A percentile compares a stretch with the other conserved stretches of the same genome.
Conservation (phyloP, 73 alveolate species). For the Breviolum minutum region DNA sequence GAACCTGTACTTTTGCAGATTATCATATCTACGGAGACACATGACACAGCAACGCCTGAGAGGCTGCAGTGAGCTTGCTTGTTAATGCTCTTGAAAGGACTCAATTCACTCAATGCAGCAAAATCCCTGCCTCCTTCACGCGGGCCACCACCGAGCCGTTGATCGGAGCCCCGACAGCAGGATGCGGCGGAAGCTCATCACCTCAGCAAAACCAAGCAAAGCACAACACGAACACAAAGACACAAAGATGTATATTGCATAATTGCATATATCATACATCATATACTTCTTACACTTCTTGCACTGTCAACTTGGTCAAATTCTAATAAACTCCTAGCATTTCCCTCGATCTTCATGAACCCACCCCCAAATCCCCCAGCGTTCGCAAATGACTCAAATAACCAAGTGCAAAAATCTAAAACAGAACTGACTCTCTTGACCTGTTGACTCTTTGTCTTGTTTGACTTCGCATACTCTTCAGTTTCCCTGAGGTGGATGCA, state of each 20-base stretch:
- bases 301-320: too few species aligned
- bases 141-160: slow-evolving; percentile 71
- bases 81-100: neutral
- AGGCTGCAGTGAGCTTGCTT: neutral
- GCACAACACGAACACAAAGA: neutral
- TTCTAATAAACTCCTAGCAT: too few species aligned
- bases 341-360: too few species aligned
- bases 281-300: neutral
- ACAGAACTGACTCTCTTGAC: too few species aligned
- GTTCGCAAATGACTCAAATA: too few species aligned
- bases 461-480: neutral
- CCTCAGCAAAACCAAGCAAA: neutral
- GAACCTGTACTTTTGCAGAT: slow-evolving; percentile 3
- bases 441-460: too few species aligned
- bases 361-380: too few species aligned
- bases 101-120: too few species aligned
- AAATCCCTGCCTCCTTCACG: slow-evolving; percentile 39
- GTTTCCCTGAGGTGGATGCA: neutral
- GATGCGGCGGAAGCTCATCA: slow-evolving; percentile 72
- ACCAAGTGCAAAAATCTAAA: too few species aligned
- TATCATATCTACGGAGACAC: neutral
- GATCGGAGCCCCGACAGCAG: slow-evolving; percentile 81
- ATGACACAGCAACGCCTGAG: too few species aligned
- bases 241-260: too few species aligned
- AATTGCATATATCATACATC: too few species aligned